phyloP scores from a whole-genome alignment of 768 basidiomycete genomes.

The Jaapia argillacea region DNA sequence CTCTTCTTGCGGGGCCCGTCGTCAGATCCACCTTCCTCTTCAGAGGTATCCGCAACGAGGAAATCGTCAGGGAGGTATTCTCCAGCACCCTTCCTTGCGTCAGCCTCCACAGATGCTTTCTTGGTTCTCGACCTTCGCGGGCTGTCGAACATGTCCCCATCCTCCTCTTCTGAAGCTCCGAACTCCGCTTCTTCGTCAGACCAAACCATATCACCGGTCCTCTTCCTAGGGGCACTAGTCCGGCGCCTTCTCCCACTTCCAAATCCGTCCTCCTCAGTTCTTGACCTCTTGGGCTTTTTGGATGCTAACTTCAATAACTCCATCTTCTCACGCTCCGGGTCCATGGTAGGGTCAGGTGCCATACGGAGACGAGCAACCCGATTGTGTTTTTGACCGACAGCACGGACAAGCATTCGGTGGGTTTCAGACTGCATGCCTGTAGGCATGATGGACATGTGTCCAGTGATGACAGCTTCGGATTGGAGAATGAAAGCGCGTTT shows the following conservation, averaged over 20 bases:
- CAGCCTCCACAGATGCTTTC: slow-evolving; percentile 29
- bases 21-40: slow-evolving; percentile 27
- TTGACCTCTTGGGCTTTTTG: slow-evolving; percentile 52
- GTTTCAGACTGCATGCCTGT: slow-evolving; percentile 88
- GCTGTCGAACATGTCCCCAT: slow-evolving; percentile 48
- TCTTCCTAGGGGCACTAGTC: slow-evolving; percentile 26
- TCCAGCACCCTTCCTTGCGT: slow-evolving; percentile 43
- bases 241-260: slow-evolving; percentile 39
- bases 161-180: slow-evolving; percentile 30
- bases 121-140: slow-evolving; percentile 21
- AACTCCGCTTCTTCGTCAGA: slow-evolving; percentile 47
- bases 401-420: slow-evolving; percentile 80
- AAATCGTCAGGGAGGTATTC: slow-evolving; percentile 85
- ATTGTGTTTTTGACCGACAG: slow-evolving; percentile 78
- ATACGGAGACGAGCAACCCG: slow-evolving; percentile 72
- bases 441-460: slow-evolving; percentile 75
- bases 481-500: slow-evolving; percentile 82
- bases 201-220: slow-evolving; percentile 38
- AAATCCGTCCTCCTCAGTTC: slow-evolving; percentile 37
- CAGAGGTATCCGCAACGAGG: slow-evolving; percentile 72
- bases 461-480: slow-evolving; percentile 74
- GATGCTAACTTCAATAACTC: slow-evolving; percentile 57
- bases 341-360: slow-evolving; percentile 67
- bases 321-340: slow-evolving; percentile 65
- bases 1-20: slow-evolving; percentile 15